phyloP scores from a whole-genome alignment of 1,284 basidiomycete species.

The Anthracocystis panici-leucophaei region DNA sequence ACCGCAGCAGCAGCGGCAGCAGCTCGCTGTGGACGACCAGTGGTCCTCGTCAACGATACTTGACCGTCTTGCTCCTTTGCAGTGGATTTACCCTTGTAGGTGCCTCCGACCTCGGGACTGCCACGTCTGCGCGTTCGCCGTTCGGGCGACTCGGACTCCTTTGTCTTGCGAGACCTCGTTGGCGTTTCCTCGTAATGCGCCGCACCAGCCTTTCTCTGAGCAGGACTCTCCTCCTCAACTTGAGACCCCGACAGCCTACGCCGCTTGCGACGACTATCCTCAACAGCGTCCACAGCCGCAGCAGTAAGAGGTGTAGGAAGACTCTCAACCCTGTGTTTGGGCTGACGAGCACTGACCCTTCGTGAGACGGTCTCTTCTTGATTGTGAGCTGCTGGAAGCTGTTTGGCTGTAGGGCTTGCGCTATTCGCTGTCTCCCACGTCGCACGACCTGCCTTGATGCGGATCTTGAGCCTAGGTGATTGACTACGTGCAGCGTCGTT shows the following conservation, averaged over 20 bases:
- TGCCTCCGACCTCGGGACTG: constrained; percentile 24
- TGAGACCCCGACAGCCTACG: constrained; percentile 19
- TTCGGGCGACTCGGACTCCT: constrained; percentile 8
- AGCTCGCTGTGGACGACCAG: constrained; percentile 31
- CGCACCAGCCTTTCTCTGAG: background rate
- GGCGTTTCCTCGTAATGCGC: constrained; percentile 1
- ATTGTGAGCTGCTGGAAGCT: background rate
- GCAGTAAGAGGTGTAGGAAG: constrained; percentile 30
- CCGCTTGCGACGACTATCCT: constrained; percentile 23
- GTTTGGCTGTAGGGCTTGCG: constrained; percentile 16
- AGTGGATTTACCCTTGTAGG: constrained; percentile 20
- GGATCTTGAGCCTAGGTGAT: constrained; percentile 44
- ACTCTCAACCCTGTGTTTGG: constrained; percentile 38
- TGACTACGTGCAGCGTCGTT: constrained; percentile 21
- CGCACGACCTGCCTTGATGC: constrained; percentile 34
- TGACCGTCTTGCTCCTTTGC: background rate
- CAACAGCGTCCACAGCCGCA: constrained; percentile 26
- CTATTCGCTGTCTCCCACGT: constrained; percentile 35
- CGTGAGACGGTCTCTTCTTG: constrained; percentile 10
- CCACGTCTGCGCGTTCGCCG: constrained; percentile 13
- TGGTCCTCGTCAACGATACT: background rate
- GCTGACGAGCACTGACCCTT: constrained; percentile 32
- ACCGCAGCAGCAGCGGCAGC: constrained; percentile 28
- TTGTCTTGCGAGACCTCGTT: background rate
- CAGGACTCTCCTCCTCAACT: constrained; percentile 2